Evolutionary conservation across 2,329 filamentous ascomycete species (phyloP).

Genomic region (Parastagonospora nodorum): DNA sequence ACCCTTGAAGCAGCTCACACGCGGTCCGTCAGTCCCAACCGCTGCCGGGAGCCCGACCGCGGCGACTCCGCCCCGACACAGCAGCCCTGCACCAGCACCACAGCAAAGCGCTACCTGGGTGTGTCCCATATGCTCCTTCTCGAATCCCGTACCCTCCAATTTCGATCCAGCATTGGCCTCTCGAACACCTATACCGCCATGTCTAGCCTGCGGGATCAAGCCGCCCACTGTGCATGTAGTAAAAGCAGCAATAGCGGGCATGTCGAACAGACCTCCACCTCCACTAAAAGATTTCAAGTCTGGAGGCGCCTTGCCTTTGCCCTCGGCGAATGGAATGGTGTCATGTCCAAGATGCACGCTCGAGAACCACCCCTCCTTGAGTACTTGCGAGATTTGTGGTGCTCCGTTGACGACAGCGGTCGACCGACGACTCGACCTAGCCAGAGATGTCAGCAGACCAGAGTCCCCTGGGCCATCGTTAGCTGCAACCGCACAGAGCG

Average conservation of each 20-base stretch:
- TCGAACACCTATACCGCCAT: conserved; percentile 81
- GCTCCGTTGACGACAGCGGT: conserved; percentile 68
- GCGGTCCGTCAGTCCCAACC: conserved; percentile 53
- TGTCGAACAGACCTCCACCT: conserved; percentile 59
- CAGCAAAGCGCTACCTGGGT: conserved; percentile 80
- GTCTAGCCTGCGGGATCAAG: conserved; percentile 91
- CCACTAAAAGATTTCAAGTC: conserved; percentile 44
- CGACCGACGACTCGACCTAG: conserved; percentile 49
- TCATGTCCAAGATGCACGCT: conserved; percentile 89
- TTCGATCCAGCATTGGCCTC: conserved; percentile 84
- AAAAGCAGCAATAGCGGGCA: conserved; percentile 83
- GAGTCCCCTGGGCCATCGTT: conserved; percentile 81
- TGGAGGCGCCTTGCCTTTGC: conserved; percentile 28
- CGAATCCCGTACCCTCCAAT: conserved; percentile 89
- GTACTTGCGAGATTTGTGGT: conserved; percentile 89
- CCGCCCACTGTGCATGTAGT: conserved; percentile 80
- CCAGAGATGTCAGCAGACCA: conserved; percentile 53
- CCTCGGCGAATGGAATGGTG: conserved; percentile 20
- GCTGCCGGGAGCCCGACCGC: conserved; percentile 43
- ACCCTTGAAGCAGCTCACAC: conserved; percentile 67
- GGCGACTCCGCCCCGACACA: conserved; percentile 41
- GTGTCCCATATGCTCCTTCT: conserved; percentile 93
- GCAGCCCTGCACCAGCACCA: conserved; percentile 50
- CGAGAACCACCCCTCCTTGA: conserved; percentile 84
- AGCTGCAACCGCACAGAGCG: conserved; percentile 54